Conservation (phyloP, 140 eudicot genomes). For the Eryngium alpinum region DNA sequence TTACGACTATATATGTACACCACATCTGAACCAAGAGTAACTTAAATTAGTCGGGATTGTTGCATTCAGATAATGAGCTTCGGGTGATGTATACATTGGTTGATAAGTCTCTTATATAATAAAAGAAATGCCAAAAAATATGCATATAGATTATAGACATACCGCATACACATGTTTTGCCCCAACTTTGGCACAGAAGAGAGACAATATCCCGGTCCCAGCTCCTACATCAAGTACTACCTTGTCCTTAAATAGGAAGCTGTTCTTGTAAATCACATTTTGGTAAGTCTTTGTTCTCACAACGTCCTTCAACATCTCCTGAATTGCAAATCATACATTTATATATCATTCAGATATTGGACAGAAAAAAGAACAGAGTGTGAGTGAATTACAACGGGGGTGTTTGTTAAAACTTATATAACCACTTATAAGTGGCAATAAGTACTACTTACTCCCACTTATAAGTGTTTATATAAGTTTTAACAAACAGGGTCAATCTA, state of each 20-base stretch:
- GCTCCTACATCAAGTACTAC: slow-evolving; percentile 99
- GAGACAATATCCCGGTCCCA: slow-evolving; percentile 95
- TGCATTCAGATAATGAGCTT: not conserved
- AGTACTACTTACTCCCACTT: too few relatives aligned
- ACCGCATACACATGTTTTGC: slow-evolving; percentile 99
- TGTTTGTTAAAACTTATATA: too few relatives aligned
- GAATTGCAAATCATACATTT: not conserved
- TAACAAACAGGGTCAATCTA: too few relatives aligned
- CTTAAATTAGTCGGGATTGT: not conserved
- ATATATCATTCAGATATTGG: not conserved
- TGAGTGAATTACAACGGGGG: not conserved
- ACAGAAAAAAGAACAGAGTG: not conserved
- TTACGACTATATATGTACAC: not conserved
- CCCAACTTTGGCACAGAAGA: slow-evolving; percentile 98
- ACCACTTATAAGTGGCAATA: too few relatives aligned
- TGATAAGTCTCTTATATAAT: not conserved
- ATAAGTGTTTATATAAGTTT: too few relatives aligned
- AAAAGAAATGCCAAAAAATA: not conserved
- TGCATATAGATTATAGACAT: slow-evolving; percentile 15
- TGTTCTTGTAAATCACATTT: slow-evolving; percentile 76
- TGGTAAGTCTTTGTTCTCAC: slow-evolving; percentile 98
- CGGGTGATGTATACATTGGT: too few relatives aligned
- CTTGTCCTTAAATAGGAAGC: slow-evolving; percentile 74
- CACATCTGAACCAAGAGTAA: not conserved
- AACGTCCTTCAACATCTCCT: slow-evolving; percentile 97